Conservation (phyloP, 306 rosid genomes). For the Canavalia gladiata region DNA sequence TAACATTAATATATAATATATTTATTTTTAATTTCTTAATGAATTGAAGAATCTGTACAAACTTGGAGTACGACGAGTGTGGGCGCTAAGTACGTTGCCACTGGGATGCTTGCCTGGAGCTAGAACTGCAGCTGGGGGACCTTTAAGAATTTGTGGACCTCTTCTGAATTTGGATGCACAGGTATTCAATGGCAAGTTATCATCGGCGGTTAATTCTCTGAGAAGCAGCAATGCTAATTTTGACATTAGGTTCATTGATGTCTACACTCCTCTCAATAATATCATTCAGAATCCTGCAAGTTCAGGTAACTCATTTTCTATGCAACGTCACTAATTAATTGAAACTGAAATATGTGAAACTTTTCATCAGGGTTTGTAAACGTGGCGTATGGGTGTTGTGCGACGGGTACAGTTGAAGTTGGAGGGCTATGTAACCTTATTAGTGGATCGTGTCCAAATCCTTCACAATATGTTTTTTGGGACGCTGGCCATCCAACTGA, state of each 20-base stretch:
- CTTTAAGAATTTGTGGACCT: neutral
- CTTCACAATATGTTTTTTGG: slow-evolving; percentile 48
- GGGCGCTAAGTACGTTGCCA: slow-evolving; percentile 54
- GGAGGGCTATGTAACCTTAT: slow-evolving; percentile 8
- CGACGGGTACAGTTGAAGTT: slow-evolving; percentile 42
- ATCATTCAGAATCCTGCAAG: slow-evolving; percentile 41
- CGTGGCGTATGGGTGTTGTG: slow-evolving; percentile 48
- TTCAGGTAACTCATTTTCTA: slow-evolving; percentile 36
- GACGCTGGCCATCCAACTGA: slow-evolving; percentile 60
- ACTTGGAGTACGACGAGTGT: slow-evolving; percentile 52
- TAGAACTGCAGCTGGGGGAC: slow-evolving; percentile 16
- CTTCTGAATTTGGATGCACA: slow-evolving; percentile 27
- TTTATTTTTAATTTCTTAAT: too few species aligned
- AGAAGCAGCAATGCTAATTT: neutral
- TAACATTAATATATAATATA: too few species aligned
- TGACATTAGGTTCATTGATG: slow-evolving; percentile 49
- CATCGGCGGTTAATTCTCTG: neutral
- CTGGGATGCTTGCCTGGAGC: slow-evolving; percentile 56
- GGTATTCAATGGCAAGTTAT: slow-evolving; percentile 41
- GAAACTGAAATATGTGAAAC: too few species aligned
- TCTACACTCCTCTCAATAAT: slow-evolving; percentile 43
- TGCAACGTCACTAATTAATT: neutral
- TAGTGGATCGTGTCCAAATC: slow-evolving; percentile 16
- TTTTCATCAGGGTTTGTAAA: slow-evolving; percentile 50
- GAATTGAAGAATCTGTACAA: slow-evolving; percentile 48